These are phyloP conservation scores for Leptosphaerulina australis DNA, from an alignment of 2,329 filamentous ascomycete species.

Conservation along the genomic window DNA sequence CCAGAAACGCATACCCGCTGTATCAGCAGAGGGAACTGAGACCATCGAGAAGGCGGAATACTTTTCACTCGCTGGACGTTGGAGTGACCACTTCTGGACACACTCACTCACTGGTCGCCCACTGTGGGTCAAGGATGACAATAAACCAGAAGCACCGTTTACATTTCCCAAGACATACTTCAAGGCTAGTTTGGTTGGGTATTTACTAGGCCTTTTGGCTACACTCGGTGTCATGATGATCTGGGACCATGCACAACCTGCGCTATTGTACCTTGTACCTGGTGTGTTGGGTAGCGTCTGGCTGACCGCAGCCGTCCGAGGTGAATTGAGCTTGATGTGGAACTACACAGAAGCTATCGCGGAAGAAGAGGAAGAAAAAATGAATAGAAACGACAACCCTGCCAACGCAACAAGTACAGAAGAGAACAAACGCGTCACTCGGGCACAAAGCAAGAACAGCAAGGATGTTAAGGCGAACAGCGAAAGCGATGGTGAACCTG, in stretches of 20 bases:
- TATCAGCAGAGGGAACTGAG: slow-evolving; percentile 18
- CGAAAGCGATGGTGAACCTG: slow-evolving; percentile 17
- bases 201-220: slow-evolving; percentile 74
- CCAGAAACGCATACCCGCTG: slow-evolving; percentile 50
- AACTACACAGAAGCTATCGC: slow-evolving; percentile 72
- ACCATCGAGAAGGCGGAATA: slow-evolving; percentile 50
- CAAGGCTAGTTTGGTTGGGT: slow-evolving; percentile 75
- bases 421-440: slow-evolving; percentile 13
- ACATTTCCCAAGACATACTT: slow-evolving; percentile 87
- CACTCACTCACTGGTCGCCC: slow-evolving; percentile 42
- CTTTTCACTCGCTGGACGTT: slow-evolving; percentile 66
- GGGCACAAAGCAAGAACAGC: slow-evolving; percentile 20
- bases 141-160: slow-evolving; percentile 37
- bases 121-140: slow-evolving; percentile 25
- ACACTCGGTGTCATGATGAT: slow-evolving; percentile 79
- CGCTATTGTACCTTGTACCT: slow-evolving; percentile 89
- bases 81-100: slow-evolving; percentile 87
- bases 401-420: slow-evolving; percentile 7
- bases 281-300: slow-evolving; percentile 78
- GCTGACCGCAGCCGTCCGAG: slow-evolving; percentile 71
- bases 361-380: slow-evolving; percentile 33
- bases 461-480: slow-evolving; percentile 5
- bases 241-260: slow-evolving; percentile 83
- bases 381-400: slow-evolving; percentile 10
- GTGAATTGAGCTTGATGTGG: slow-evolving; percentile 80